Evolutionary conservation across 2,329 filamentous ascomycete species (phyloP), one percentile per base, ranked within the genome.

Genomic region (Moelleriella libera): DNA sequence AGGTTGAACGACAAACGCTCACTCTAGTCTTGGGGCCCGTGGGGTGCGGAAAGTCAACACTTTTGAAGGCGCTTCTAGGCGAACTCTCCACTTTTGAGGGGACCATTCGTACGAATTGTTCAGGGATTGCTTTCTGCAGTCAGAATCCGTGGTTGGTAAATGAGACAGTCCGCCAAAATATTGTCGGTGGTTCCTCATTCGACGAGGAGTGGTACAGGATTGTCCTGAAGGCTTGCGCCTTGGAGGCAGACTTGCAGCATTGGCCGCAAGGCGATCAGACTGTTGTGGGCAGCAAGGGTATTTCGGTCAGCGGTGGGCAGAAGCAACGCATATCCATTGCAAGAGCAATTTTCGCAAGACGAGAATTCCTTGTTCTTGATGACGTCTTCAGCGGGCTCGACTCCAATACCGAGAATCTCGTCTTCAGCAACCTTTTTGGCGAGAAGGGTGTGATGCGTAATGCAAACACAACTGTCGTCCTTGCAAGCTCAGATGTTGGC

Each of bases 231-330:
- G 58, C 45, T 1, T 58, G 54, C 6, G 53, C 51, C 0, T 30
- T 61, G 10, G 47, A 48, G 0, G 42, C 50, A 4, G 63, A 66
- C 41, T 48, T 65, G 2, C 28, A 30, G 0, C 51, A 52, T 6
- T 54, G 66, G 2, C 56, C 62, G 0, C 45, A 57, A 0, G 62
- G 64, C 10, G 63, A 66, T 34, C 50, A 53, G 3, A 64, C 63
- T 0, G 50, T 51, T 1, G 57, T 64, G n/a, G 65, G 66, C 2
- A 64, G 57, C 8, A 61, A 60, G 41, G 64, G 66, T 0, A 60
- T 65, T 12, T 57, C 56, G 0, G 51, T 68, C 7, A 68, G 64
- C 5, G 66, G 66, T 28, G 66, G 65, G 0, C 63, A 68, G 49
- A 62, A 57, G 6, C 60, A 63, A 30, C 53, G 63, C 12, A 50